Percentiles rank a stretch among this genome's conserved stretches.
Conservation (phyloP, 2,329 filamentous ascomycete genomes). For the Aspergillus vadensis region DNA sequence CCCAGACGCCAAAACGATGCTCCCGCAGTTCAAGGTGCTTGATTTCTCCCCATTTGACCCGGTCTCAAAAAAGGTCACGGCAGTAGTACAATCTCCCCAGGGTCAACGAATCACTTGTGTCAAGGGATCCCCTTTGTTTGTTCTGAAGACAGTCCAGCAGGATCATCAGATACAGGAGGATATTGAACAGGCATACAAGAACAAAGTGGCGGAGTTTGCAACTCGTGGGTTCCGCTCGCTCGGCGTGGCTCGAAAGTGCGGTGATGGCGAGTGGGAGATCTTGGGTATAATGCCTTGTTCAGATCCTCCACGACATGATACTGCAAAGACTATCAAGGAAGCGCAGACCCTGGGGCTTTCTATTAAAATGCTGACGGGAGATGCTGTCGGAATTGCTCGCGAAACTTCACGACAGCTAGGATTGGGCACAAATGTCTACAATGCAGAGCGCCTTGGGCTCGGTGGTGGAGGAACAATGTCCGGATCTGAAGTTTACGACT, state of each 20-base stretch:
- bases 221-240: conserved; percentile 92
- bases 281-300: conserved; percentile 94
- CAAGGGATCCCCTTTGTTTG: conserved; percentile 86
- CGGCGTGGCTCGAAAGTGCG: conserved; percentile 87
- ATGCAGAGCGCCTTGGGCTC: conserved; percentile 87
- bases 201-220: conserved; percentile 88
- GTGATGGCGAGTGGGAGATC: conserved; percentile 81
- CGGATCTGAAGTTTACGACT: conserved; percentile 91
- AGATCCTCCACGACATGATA: conserved; percentile 88
- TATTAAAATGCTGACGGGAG: conserved; percentile 96
- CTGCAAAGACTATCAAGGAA: conserved; percentile 85
- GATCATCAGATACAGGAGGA: conserved; percentile 77
- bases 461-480: conserved; percentile 90
- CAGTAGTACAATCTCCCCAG: conserved; percentile 77
- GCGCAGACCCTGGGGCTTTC: conserved; percentile 84
- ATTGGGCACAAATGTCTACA: conserved; percentile 91
- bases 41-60: conserved; percentile 89
- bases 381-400: conserved; percentile 88
- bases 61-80: conserved; percentile 89
- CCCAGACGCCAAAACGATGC: conserved; percentile 75
- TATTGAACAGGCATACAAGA: conserved; percentile 82
- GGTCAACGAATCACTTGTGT: conserved; percentile 85
- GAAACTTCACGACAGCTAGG: conserved; percentile 90
- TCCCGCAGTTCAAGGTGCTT: conserved; percentile 81
- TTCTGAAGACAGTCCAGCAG: conserved; percentile 83